Evolutionary conservation across 495 filamentous ascomycete species (phyloP).

Genomic region (Parathielavia hyrcaniae): DNA sequence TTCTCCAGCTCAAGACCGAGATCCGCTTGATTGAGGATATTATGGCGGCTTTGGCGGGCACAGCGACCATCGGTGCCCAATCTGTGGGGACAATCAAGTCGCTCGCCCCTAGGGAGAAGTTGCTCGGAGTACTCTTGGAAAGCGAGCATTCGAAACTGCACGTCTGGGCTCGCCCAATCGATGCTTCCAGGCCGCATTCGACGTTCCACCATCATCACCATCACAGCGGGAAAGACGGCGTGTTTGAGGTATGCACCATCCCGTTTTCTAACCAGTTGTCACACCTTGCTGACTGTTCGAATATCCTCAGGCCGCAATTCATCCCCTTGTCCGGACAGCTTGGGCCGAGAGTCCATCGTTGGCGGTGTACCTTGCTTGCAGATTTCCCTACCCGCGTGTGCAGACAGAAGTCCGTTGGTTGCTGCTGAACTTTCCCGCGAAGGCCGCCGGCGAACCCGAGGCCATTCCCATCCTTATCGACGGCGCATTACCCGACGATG

Average conservation of each 20-base stretch:
- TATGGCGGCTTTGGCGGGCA: constrained; percentile 50
- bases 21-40: constrained; percentile 76
- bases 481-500: constrained; percentile 64
- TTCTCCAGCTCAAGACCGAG: constrained; percentile 88
- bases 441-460: constrained; percentile 69
- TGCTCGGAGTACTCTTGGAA: constrained; percentile 70
- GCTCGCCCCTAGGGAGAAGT: constrained; percentile 68
- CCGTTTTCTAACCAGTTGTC: background rate
- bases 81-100: constrained; percentile 53
- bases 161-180: constrained; percentile 85
- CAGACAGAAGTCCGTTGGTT: constrained; percentile 68
- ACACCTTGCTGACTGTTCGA: background rate
- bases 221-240: constrained; percentile 34
- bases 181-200: constrained; percentile 38
- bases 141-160: constrained; percentile 77
- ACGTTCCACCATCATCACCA: too few relatives aligned
- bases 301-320: constrained; percentile 41
- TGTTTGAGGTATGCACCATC: constrained; percentile 49
- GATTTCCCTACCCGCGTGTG: constrained; percentile 71
- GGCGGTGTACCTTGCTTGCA: constrained; percentile 70
- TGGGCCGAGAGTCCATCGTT: constrained; percentile 79
- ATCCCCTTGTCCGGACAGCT: constrained; percentile 65
- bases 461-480: constrained; percentile 78
- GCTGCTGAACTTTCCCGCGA: constrained; percentile 74
- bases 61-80: constrained; percentile 52